phyloP scores from a whole-genome alignment of 78 protist genomes.

The Guillardia theta region DNA sequence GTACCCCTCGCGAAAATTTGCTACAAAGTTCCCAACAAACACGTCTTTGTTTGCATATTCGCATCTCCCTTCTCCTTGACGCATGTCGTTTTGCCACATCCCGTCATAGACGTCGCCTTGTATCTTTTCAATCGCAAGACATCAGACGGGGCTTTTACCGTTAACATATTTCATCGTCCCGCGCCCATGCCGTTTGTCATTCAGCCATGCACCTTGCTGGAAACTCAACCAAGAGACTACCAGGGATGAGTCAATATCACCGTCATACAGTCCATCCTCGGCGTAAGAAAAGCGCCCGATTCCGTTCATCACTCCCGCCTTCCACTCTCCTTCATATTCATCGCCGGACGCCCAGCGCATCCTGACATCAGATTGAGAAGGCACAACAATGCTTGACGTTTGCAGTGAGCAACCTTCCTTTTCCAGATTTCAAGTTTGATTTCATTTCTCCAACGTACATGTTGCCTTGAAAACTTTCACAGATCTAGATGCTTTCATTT shows the following conservation, averaged over 20 bases:
- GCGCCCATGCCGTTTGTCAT: not conserved
- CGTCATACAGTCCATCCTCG: not conserved
- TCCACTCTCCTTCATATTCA: not conserved
- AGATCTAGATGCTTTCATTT: no score
- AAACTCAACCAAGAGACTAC: no score
- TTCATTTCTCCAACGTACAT: not conserved
- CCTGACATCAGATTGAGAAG: no score
- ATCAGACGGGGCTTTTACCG: not conserved
- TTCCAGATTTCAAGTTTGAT: not conserved
- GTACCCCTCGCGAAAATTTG: not conserved
- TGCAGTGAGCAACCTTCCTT: no score
- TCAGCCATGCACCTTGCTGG: no score
- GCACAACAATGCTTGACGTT: no score
- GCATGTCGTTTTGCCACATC: not conserved
- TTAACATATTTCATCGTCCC: not conserved
- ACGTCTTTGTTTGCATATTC: not conserved
- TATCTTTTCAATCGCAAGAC: not conserved
- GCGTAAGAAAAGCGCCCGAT: not conserved
- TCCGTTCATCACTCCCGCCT: not conserved
- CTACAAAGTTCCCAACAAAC: not conserved
- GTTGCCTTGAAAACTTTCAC: no score
- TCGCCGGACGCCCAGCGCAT: conserved; percentile 14
- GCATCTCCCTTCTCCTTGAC: not conserved
- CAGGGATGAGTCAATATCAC: no score
- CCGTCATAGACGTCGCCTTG: not conserved